Evolutionary conservation across 1,139 yeast genomes (phyloP), one percentile per base, ranked within the genome.

Genomic region (Pneumocystis oryctolagi): DNA sequence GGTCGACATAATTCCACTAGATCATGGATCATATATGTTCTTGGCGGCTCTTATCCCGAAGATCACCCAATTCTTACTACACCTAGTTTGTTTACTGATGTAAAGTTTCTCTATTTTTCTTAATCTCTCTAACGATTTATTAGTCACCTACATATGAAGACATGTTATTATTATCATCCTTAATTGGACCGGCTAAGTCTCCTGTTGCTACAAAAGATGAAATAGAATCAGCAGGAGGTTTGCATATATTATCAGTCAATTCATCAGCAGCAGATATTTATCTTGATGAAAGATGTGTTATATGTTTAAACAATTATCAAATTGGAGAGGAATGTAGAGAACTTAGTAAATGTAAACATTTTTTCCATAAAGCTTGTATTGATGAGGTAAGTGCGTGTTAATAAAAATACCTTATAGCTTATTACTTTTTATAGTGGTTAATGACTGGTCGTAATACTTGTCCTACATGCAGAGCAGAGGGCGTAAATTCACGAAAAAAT

Each of bases 391-490:
- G 59, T 20, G 25, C 6, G 12, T 31, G 6, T 9, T 37, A 31
- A 5, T 30, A 14, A 39, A 32, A 14, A 6, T 40, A 12, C 18
- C n/a, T 16, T 47, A 42, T 62, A 60, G 40, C 37, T 9, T 55
- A 37, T 37, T 37, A 2, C 28, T 14, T 31, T 5, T 9, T 25
- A n/a, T 55, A 65, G 65, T 82, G 85, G 85, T 73, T 82, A 12
- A 69, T 77, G 34, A 77, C 77, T 18, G 81, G 83, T 32, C 77
- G 81, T 65, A 82, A 82, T 68, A 77, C 79, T 16, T 82, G 85
- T 69, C 86, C 86, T 3, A 71, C 82, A 61, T 82, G 85, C 67
- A 74, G 85, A 37, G 73, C 76, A 2, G 75, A 74, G 64, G 82
- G 81, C 18, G 78, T 78, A n/a, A 47, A 47, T 47, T 47, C 55